Conservation (phyloP, 495 filamentous ascomycete genomes). For the Tuber indicum region DNA sequence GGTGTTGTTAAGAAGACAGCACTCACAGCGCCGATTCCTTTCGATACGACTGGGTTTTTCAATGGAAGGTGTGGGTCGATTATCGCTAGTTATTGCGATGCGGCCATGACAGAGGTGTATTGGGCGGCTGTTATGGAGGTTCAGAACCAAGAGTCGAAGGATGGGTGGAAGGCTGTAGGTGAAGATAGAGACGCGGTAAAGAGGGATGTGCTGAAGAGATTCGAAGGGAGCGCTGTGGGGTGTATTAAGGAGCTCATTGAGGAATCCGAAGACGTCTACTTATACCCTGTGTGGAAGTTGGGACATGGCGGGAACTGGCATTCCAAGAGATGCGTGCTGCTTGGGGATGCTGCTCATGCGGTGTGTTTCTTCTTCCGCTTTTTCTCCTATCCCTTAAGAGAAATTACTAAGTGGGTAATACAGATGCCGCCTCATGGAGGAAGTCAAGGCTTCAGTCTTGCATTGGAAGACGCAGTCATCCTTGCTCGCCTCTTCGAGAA, state of each 20-base stretch:
- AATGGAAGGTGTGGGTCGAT: conserved; percentile 53
- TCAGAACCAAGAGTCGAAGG: conserved; percentile 46
- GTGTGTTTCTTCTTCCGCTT: conserved; percentile 42
- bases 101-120: conserved; percentile 48
- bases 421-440: conserved; percentile 57
- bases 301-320: conserved; percentile 50
- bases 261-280: conserved; percentile 50
- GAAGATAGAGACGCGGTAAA: conserved; percentile 45
- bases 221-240: conserved; percentile 44
- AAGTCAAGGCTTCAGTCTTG: conserved; percentile 52
- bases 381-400: background rate
- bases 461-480: conserved; percentile 57
- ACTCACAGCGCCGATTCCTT: conserved; percentile 44
- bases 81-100: conserved; percentile 50
- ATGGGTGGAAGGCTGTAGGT: conserved; percentile 49
- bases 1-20: conserved; percentile 44
- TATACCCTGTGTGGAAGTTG: conserved; percentile 58
- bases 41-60: conserved; percentile 49
- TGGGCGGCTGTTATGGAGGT: conserved; percentile 54
- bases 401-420: conserved; percentile 4
- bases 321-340: conserved; percentile 48
- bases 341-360: conserved; percentile 58
- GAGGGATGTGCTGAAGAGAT: conserved; percentile 32
- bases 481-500: conserved; percentile 50
- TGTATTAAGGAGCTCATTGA: conserved; percentile 51